Conservation (phyloP, 257 asterid genomes). For the Linderniella brevidens region DNA sequence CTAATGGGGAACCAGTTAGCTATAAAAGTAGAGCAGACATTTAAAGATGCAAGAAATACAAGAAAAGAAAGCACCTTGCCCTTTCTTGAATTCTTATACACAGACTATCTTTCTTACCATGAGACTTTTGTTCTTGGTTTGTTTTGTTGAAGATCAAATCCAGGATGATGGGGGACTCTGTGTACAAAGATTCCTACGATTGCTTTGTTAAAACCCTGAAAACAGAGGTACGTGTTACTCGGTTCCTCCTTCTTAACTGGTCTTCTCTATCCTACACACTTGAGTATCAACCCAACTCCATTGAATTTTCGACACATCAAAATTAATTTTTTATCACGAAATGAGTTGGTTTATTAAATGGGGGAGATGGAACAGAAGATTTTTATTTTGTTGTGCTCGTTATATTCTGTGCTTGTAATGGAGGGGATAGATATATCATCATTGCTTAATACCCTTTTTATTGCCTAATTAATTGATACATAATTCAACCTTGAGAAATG, state of each 20-base stretch:
- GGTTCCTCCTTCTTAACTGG: too few species aligned
- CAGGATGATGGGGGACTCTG: constrained; percentile 92
- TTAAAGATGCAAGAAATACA: too few species aligned
- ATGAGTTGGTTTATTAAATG: too few species aligned
- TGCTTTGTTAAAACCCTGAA: constrained; percentile 67
- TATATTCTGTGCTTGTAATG: constrained; percentile 1
- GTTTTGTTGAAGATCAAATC: constrained; percentile 57
- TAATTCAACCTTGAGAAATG: not conserved
- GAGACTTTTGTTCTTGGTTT: constrained; percentile 1
- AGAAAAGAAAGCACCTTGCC: not conserved
- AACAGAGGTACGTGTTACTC: constrained; percentile 33
- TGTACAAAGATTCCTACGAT: constrained; percentile 57
- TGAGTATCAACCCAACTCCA: too few species aligned
- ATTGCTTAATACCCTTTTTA: too few species aligned
- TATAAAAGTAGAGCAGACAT: too few species aligned
- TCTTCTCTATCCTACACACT: too few species aligned
- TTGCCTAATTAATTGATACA: not conserved
- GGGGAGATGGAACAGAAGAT: too few species aligned
- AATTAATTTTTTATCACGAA: too few species aligned
- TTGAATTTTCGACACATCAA: too few species aligned
- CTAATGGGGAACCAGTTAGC: too few species aligned
- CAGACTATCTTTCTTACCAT: not conserved
- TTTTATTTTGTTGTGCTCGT: constrained; percentile 11
- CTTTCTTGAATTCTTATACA: not conserved
- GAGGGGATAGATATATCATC: too few species aligned